A percentile compares a stretch with the other conserved stretches of the same genome.
Evolutionary conservation across 352 stramenopile species (phyloP).

Genomic region (Pythium aquatile): DNA sequence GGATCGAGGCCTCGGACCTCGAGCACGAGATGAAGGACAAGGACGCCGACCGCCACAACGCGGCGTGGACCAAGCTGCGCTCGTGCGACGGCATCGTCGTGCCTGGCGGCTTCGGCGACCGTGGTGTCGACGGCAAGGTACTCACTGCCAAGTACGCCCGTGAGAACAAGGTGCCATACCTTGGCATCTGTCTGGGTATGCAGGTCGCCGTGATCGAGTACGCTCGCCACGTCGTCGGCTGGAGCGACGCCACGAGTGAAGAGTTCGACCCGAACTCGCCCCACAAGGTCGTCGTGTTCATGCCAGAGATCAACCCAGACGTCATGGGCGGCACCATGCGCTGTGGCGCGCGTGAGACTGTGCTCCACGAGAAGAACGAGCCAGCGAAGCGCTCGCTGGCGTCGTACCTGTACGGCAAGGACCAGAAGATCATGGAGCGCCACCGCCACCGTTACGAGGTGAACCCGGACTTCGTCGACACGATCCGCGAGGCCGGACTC

Average conservation of each 20-base stretch:
- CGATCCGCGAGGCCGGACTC: conserved; percentile 91
- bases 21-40: conserved; percentile 80
- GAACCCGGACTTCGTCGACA: conserved; percentile 94
- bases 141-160: conserved; percentile 94
- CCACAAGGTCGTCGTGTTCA: conserved; percentile 98
- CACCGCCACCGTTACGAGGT: conserved; percentile 99
- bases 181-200: conserved; percentile 99
- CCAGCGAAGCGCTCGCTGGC: conserved; percentile 82
- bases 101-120: conserved; percentile 97
- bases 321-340: conserved; percentile 99
- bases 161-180: conserved; percentile 94
- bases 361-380: conserved; percentile 89
- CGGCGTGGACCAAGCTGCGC: conserved; percentile 93
- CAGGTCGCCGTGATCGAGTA: conserved; percentile 96
- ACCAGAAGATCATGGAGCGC: conserved; percentile 91
- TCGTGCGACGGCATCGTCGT: conserved; percentile 95
- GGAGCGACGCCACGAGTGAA: conserved; percentile 93
- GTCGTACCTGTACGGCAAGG: conserved; percentile 91
- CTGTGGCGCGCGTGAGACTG: conserved; percentile 94
- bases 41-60: conserved; percentile 70
- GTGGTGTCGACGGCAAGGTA: conserved; percentile 98
- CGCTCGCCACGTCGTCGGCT: conserved; percentile 92
- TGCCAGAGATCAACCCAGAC: conserved; percentile 98
- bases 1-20: conserved; percentile 97
- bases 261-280: conserved; percentile 90